Conservation (phyloP, 352 stramenopile species). For the Phytophthora cryptogea region DNA sequence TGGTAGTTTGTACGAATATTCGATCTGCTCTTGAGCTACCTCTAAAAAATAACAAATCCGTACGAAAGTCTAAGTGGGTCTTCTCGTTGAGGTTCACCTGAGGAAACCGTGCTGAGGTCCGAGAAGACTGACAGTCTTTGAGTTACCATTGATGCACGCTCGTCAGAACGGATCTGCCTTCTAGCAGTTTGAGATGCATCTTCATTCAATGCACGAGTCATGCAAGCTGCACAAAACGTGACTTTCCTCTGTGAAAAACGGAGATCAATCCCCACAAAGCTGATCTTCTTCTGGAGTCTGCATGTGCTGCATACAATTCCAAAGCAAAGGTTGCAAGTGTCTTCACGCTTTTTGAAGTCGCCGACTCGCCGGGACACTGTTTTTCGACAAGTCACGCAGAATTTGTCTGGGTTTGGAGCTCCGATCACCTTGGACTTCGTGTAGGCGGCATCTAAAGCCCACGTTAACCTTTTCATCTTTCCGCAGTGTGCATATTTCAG, state of each 20-base stretch:
- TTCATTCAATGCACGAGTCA: slow-evolving; percentile 14
- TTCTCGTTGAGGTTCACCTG: background rate
- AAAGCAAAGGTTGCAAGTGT: slow-evolving; percentile 27
- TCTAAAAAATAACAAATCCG: slow-evolving; percentile 30
- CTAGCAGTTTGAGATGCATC: slow-evolving; percentile 10
- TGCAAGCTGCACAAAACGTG: slow-evolving; percentile 34
- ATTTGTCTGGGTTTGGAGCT: slow-evolving; percentile 20
- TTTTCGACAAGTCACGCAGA: slow-evolving; percentile 28
- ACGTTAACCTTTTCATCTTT: slow-evolving; percentile 40
- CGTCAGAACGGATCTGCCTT: slow-evolving; percentile 17
- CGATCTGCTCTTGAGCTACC: background rate
- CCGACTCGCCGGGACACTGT: slow-evolving; percentile 10
- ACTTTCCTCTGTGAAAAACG: slow-evolving; percentile 26
- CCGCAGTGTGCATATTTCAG: slow-evolving; percentile 33
- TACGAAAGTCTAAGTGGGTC: slow-evolving; percentile 15
- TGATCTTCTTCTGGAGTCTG: slow-evolving; percentile 27
- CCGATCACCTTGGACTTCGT: slow-evolving; percentile 19
- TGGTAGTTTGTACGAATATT: background rate
- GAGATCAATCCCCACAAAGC: slow-evolving; percentile 22
- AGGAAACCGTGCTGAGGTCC: slow-evolving; percentile 23
- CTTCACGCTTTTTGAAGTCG: slow-evolving; percentile 15
- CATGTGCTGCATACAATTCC: slow-evolving; percentile 24
- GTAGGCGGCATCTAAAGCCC: slow-evolving; percentile 23
- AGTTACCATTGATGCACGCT: slow-evolving; percentile 7
- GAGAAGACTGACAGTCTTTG: slow-evolving; percentile 14